Base-by-base conservation (phyloP, 768 basidiomycete genomes). In the Leccinum fibrillosum region DNA sequence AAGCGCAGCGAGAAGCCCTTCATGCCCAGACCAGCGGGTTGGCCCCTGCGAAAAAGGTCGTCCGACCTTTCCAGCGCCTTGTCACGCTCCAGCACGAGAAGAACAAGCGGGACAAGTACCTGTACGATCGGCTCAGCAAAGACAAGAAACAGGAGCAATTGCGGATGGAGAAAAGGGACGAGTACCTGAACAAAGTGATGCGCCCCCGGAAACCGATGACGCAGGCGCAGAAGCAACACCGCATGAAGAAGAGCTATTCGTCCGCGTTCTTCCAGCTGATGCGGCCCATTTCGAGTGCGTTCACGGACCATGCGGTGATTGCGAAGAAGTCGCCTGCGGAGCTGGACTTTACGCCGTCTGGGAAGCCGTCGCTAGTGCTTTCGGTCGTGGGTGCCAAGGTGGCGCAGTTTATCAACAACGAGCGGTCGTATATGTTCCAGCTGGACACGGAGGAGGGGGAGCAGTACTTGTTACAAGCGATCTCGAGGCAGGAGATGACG, bases 161-260 rank as follows among this genome's bases (percentile, higher is more conserved):
- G 25, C 82, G 83, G 59, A 78, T 81, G 61, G 90, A 92, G 59
- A 83, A 83, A 60, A 83, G 88, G 8, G 89, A 91, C 59, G 89
- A 92, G 58, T 78, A 88, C 54, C 76, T 92, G 39, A 88, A 82
- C 67, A 84, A 82, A 66, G 88, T 88, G 2, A 90, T 92, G 87
- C 74, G 80, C 45, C 70, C 74, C 5, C 76, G 78, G 37, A 80
- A 84, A 49, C 83, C 82, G 56, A 76, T 80, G 57, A 71, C 77
- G 0, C 69, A 78, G 4, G 76, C 74, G n/a, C 83, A 83, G 66
- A 90, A 91, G 72, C 86, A 88, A 56, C 89, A 90, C 60, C 81
- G 89, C n/a, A 85, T 87, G 73, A 92, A 92, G 81, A 90, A 91
- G 74, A 92, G 89, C 76, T 88, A 92, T 78, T 92, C 82, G 19